These are phyloP conservation scores for Saturnispora sanitii DNA, from an alignment of 805 yeast species.

Conservation along the genomic window DNA sequence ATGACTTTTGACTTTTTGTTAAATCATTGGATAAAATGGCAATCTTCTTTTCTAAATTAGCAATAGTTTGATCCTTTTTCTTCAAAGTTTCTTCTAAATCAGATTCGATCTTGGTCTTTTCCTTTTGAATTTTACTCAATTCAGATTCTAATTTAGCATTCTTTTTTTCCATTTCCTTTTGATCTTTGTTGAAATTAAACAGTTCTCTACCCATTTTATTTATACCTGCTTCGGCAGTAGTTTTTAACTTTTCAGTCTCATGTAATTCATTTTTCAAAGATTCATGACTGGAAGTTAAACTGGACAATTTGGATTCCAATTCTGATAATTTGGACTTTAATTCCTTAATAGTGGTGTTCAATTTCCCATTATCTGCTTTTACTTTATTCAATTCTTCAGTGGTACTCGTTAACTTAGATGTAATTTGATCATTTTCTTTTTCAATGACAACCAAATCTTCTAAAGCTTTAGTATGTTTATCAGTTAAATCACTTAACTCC, in stretches of 20 bases:
- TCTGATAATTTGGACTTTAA: conserved; percentile 17
- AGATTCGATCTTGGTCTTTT: conserved; percentile 22
- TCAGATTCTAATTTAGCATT: conserved; percentile 37
- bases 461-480: conserved; percentile 16
- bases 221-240: conserved; percentile 69
- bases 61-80: conserved; percentile 18
- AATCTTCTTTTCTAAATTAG: conserved; percentile 16
- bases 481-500: conserved; percentile 28
- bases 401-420: conserved; percentile 17
- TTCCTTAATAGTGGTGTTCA: conserved; percentile 27
- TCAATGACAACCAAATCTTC: conserved; percentile 28
- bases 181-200: conserved; percentile 51
- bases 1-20: conserved; percentile 17
- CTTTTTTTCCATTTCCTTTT: conserved; percentile 38
- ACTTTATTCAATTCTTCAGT: conserved; percentile 21
- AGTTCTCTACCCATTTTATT: conserved; percentile 85
- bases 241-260: conserved; percentile 28
- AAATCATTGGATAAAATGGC: conserved; percentile 14
- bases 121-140: conserved; percentile 23
- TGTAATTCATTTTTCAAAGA: conserved; percentile 25
- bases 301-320: conserved; percentile 14
- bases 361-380: conserved; percentile 17
- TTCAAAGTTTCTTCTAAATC: conserved; percentile 19
- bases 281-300: conserved; percentile 17
- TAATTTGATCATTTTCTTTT: conserved; percentile 20